phyloP scores from a whole-genome alignment of 495 filamentous ascomycete genomes.

The Choiromyces venosus region DNA sequence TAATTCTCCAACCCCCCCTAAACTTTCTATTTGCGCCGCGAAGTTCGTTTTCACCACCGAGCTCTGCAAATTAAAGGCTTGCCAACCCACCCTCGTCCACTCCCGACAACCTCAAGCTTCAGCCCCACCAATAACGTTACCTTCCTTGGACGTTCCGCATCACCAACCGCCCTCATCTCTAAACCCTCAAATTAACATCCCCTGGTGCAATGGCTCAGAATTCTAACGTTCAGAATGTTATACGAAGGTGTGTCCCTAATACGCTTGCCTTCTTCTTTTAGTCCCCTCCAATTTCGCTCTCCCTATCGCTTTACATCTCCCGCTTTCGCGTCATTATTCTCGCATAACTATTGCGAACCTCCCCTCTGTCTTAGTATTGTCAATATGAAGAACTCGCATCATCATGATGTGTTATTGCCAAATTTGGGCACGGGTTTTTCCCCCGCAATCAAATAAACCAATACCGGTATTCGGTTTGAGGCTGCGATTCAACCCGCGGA shows the following conservation, averaged over 20 bases:
- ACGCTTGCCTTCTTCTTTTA: neutral
- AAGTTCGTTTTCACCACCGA: slow-evolving; percentile 17
- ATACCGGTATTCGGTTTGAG: slow-evolving; percentile 8
- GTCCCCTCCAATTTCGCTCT: slow-evolving; percentile 5
- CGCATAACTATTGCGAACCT: slow-evolving; percentile 10
- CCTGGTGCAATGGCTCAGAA: slow-evolving; percentile 54
- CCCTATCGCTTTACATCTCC: slow-evolving; percentile 8
- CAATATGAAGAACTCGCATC: slow-evolving; percentile 23
- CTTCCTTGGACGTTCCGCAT: slow-evolving; percentile 14
- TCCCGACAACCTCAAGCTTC: slow-evolving; percentile 7
- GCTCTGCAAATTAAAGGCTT: slow-evolving; percentile 15
- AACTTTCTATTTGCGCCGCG: slow-evolving; percentile 1
- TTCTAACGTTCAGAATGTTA: slow-evolving; percentile 58
- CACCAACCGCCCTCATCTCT: slow-evolving; percentile 14
- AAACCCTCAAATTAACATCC: slow-evolving; percentile 4
- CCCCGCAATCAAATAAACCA: slow-evolving; percentile 8
- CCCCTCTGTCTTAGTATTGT: slow-evolving; percentile 24
- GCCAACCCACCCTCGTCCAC: slow-evolving; percentile 16
- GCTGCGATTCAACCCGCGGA: slow-evolving; percentile 14
- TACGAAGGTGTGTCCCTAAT: slow-evolving; percentile 58
- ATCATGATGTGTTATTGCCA: slow-evolving; percentile 33
- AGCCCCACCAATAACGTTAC: slow-evolving; percentile 30
- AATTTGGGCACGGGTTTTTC: slow-evolving; percentile 21
- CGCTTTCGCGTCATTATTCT: slow-evolving; percentile 13
- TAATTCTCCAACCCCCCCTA: neutral